A percentile compares a stretch with the other conserved stretches of the same genome.
phyloP scores from a whole-genome alignment of 2,329 filamentous ascomycete species.

The Sarocladium brachiariae region DNA sequence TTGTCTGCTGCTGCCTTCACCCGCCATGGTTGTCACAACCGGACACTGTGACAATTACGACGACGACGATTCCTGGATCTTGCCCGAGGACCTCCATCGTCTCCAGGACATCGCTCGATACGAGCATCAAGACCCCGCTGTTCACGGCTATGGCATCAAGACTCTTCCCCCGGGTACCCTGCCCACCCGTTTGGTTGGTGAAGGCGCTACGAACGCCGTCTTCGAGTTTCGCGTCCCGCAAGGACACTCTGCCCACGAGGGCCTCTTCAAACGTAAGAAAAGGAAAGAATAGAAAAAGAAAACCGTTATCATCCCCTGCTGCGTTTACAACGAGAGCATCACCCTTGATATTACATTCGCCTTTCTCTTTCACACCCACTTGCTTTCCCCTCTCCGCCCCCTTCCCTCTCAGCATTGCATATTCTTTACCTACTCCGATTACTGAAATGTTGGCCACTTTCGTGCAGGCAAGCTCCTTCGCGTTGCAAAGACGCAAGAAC shows the following conservation, averaged over 20 bases:
- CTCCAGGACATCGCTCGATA: conserved; percentile 13
- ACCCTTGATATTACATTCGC: no score
- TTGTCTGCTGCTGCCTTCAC: no score
- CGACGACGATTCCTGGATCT: conserved; percentile 17
- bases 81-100: conserved; percentile 17
- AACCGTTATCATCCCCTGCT: background rate
- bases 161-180: conserved; percentile 26
- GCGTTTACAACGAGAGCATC: no score
- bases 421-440: no score
- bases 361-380: no score
- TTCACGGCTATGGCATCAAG: conserved; percentile 18
- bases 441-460: no score
- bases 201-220: conserved; percentile 73
- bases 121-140: conserved; percentile 17
- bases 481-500: conserved; percentile 28
- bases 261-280: conserved; percentile 30
- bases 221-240: conserved; percentile 49
- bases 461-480: conserved; percentile 28
- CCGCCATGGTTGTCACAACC: background rate
- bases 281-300: no score
- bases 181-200: conserved; percentile 42
- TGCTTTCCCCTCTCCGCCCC: conserved; percentile 14
- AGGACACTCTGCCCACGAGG: conserved; percentile 19
- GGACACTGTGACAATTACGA: conserved; percentile 9
- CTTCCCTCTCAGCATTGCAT: background rate